Conservation (phyloP, 228 moss, liverwort and hornwort species). For the Sphagnum magellanicum region DNA sequence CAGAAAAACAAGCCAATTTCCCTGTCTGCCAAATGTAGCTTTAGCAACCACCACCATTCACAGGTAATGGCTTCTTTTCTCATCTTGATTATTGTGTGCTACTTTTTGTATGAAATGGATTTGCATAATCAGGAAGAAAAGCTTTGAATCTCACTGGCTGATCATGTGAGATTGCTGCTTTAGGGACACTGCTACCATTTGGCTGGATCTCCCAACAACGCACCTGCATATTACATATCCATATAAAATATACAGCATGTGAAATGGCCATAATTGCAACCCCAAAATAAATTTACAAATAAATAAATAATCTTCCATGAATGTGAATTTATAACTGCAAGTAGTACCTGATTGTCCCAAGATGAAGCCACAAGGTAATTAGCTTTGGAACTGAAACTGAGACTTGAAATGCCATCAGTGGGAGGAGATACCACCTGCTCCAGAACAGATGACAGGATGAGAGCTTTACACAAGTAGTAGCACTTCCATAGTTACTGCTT, state of each 20-base stretch:
- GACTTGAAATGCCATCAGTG: conserved; percentile 80
- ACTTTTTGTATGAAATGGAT: too few species aligned
- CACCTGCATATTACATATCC: conserved; percentile 27
- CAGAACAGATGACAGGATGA: conserved; percentile 7
- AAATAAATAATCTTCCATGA: too few species aligned
- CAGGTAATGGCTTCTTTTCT: too few species aligned
- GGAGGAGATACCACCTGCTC: conserved; percentile 70
- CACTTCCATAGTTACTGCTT: neutral
- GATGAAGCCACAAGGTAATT: conserved; percentile 91
- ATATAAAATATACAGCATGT: too few species aligned
- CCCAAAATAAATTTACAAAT: too few species aligned
- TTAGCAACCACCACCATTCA: too few species aligned
- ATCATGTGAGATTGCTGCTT: conserved; percentile 86
- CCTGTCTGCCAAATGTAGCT: too few species aligned
- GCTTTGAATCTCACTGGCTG: conserved; percentile 54
- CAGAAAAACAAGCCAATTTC: too few species aligned
- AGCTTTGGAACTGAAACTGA: conserved; percentile 84
- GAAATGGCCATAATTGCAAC: too few species aligned
- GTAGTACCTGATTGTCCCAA: conserved; percentile 88
- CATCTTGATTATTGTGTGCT: too few species aligned
- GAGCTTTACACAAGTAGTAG: neutral
- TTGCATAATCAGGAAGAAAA: neutral
- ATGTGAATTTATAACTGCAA: neutral
- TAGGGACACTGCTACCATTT: conserved; percentile 87
- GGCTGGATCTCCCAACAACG: conserved; percentile 96